Base-by-base conservation (phyloP, 306 rosid species). In the Biancaea sappan region DNA sequence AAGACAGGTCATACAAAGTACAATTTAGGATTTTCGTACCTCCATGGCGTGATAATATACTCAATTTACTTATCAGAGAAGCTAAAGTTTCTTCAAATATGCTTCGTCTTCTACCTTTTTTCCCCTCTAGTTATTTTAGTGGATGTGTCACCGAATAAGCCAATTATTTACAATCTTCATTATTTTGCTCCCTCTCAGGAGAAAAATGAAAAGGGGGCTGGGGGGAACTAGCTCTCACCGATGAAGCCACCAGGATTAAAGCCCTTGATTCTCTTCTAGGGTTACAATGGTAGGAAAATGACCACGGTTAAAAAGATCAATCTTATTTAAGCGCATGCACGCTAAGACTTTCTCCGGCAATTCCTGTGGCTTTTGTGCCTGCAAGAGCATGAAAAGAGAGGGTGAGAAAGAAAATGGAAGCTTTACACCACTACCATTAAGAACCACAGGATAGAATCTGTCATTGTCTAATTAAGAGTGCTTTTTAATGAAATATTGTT, bases 311-410 rank as follows among this genome's bases (percentile, higher is more conserved):
- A 86, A 90, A 40, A 94, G 85, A 71, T 92, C 97, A 59, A 92
- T 71, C 83, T 88, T 88, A 35, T 94, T 92, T 86, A 94, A 77
- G 1, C 96, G 71, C 74, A 87, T 37, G 58, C 97, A 91, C 76
- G 96, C 88, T 74, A 94, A 71, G 24, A 92, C 96, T 83, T 90
- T 77, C 73, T 94, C 99, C 0, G 99, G 99, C 74, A 94, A 75
- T 80, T 94, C 97, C 77, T 94, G 96, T 69, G 76, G 79, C 51
- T 94, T 94, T 77, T 92, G 97, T 78, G 97, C 97, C 97, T 94
- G 87, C 6, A 57, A 58, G 51, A 60, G 25, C 44, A 74, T 41
- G 44, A 16, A 41, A 28, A 44, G 2, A 57, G 6, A 35, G 9
- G 35, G 59, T 47, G 19, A 53, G 13, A 71, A 46, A n/a, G n/a